Conservation (phyloP, 2,329 filamentous ascomycete genomes). For the Colletotrichum siamense region DNA sequence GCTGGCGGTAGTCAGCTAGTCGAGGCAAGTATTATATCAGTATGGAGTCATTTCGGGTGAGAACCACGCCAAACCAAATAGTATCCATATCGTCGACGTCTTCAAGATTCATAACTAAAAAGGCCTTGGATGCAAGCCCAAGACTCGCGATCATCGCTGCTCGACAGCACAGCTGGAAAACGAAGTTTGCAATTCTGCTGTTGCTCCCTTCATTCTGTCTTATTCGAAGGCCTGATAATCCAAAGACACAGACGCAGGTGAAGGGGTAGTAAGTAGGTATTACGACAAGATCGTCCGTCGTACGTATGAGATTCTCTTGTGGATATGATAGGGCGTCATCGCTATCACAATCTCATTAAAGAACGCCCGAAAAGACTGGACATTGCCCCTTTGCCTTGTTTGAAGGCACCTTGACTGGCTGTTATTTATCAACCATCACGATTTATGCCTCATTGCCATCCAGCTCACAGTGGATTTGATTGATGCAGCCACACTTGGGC, state of each 20-base stretch:
- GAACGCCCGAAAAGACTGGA: rapidly evolving
- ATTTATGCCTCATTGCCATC: not conserved
- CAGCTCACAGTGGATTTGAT: not conserved
- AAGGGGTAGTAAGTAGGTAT: not conserved
- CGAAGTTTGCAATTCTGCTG: not conserved
- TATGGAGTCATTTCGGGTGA: not conserved
- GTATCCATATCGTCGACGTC: too few relatives aligned
- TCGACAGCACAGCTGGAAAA: not conserved
- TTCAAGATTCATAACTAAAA: too few relatives aligned
- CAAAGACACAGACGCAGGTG: not conserved
- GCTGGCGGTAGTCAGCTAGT: not conserved
- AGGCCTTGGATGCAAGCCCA: too few relatives aligned
- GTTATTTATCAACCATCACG: not conserved
- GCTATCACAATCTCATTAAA: not conserved
- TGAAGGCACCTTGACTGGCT: not conserved
- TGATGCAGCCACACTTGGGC: rapidly evolving
- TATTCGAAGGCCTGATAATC: not conserved
- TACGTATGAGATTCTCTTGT: not conserved
- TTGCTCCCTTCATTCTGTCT: not conserved
- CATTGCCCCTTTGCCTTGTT: not conserved
- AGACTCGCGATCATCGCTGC: not conserved
- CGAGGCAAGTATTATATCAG: rapidly evolving
- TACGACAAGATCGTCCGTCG: too few relatives aligned
- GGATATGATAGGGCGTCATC: not conserved
- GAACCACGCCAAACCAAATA: not conserved